These are phyloP conservation scores for Yamadazyma trypodendri DNA, from an alignment of 1,139 yeast species.

Conservation along the genomic window DNA sequence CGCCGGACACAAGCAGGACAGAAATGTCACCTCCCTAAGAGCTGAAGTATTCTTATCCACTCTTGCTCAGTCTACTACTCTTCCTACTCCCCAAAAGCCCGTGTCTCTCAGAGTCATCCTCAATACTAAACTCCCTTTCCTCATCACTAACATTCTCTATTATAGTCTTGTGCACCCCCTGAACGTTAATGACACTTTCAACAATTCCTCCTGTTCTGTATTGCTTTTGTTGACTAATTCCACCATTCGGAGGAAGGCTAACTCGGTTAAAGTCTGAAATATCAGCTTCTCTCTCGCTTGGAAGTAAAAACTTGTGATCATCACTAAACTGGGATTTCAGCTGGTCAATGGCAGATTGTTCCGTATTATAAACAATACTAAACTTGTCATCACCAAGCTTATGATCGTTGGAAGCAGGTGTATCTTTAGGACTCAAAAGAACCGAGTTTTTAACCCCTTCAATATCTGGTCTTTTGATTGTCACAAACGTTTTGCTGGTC, in stretches of 20 bases:
- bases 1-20: no score
- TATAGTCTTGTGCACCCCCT: slow-evolving; percentile 84
- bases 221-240: slow-evolving; percentile 35
- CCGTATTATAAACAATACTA: slow-evolving; percentile 49
- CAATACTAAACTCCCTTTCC: slow-evolving; percentile 20
- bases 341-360: slow-evolving; percentile 48
- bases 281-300: slow-evolving; percentile 30
- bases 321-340: slow-evolving; percentile 17
- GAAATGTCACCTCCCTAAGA: no score
- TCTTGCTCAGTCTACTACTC: slow-evolving; percentile 4
- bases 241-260: slow-evolving; percentile 20
- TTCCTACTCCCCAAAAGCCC: slow-evolving; percentile 7
- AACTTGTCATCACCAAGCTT: slow-evolving; percentile 17
- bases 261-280: slow-evolving; percentile 23
- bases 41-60: no score
- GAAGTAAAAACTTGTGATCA: slow-evolving; percentile 20
- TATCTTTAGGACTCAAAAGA: slow-evolving; percentile 22
- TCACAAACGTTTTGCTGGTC: slow-evolving; percentile 67
- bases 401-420: slow-evolving; percentile 2
- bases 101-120: slow-evolving; percentile 7
- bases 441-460: slow-evolving; percentile 23
- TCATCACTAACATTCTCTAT: slow-evolving; percentile 60
- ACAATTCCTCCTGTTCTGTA: slow-evolving; percentile 70
- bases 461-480: slow-evolving; percentile 57
- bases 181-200: slow-evolving; percentile 80